Conservation (phyloP, 75 land plant genomes). For the Azolla pinnata region DNA sequence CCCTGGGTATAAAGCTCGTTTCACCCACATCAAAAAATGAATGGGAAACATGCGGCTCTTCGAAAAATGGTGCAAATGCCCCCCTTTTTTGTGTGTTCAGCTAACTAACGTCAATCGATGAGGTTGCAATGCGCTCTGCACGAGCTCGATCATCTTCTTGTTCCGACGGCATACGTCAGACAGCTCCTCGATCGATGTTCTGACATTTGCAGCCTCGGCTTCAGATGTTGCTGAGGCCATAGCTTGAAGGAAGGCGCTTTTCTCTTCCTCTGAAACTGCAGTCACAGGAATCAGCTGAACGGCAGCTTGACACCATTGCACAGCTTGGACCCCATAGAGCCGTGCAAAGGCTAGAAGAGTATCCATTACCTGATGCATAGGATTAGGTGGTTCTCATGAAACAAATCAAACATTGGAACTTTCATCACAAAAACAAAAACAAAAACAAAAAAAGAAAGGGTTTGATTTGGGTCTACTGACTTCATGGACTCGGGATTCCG, state of each 20-base stretch:
- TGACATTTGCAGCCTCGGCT: conserved; percentile 26
- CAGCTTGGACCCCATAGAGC: conserved; percentile 49
- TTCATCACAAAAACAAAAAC: background rate
- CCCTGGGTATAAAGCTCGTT: too few relatives aligned
- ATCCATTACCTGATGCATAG: conserved; percentile 47
- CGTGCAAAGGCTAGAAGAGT: conserved; percentile 56
- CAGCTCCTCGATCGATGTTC: conserved; percentile 66
- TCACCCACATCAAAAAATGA: background rate
- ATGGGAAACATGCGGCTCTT: background rate
- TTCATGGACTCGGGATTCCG: conserved; percentile 76
- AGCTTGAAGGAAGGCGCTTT: conserved; percentile 59
- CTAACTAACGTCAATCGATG: conserved; percentile 37
- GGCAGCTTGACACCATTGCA: conserved; percentile 68
- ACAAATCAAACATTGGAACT: too few relatives aligned
- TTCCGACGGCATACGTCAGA: conserved; percentile 95
- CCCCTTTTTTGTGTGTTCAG: background rate
- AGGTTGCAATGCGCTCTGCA: conserved; percentile 82
- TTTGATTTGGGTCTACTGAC: too few relatives aligned
- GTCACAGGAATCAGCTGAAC: conserved; percentile 53
- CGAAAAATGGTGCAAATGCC: background rate
- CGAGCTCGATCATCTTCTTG: conserved; percentile 75
- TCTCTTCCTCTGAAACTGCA: conserved; percentile 67
- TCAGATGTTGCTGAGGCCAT: conserved; percentile 61
- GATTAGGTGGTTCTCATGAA: background rate
- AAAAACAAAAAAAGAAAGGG: background rate